Evolutionary conservation across 2,329 filamentous ascomycete species (phyloP).

Genomic region (Cercospora canescens): DNA sequence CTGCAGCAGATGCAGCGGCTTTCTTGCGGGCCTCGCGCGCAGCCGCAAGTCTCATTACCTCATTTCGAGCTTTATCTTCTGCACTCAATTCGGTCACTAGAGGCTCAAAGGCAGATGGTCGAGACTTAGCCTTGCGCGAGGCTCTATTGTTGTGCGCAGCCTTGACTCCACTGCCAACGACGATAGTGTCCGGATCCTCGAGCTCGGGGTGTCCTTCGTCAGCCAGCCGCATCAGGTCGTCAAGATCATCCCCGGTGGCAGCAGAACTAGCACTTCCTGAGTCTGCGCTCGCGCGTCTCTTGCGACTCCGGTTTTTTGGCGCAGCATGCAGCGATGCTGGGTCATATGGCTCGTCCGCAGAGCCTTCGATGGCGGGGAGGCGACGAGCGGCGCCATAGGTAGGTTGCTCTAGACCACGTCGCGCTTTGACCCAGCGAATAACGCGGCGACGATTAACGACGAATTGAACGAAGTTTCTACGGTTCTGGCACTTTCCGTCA

Average conservation of each 20-base stretch:
- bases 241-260: constrained; percentile 4
- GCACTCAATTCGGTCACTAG: background rate
- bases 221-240: background rate
- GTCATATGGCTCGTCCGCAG: background rate
- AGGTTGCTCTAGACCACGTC: background rate
- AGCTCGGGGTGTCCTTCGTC: background rate
- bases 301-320: background rate
- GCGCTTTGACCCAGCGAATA: constrained; percentile 6
- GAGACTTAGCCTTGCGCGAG: background rate
- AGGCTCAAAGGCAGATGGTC: background rate
- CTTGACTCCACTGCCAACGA: background rate
- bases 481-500: constrained; percentile 14
- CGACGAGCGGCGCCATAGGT: background rate
- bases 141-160: background rate
- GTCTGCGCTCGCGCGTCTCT: background rate
- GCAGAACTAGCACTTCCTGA: background rate
- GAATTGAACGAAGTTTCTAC: constrained; percentile 12
- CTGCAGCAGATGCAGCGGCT: background rate
- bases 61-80: constrained; percentile 1
- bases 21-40: constrained; percentile 4
- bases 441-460: constrained; percentile 11
- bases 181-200: background rate
- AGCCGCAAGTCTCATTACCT: background rate
- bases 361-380: background rate
- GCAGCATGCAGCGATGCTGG: background rate